These are phyloP conservation scores for Pseudomassariella vexata DNA, from an alignment of 2,329 filamentous ascomycete genomes.

Conservation along the genomic window DNA sequence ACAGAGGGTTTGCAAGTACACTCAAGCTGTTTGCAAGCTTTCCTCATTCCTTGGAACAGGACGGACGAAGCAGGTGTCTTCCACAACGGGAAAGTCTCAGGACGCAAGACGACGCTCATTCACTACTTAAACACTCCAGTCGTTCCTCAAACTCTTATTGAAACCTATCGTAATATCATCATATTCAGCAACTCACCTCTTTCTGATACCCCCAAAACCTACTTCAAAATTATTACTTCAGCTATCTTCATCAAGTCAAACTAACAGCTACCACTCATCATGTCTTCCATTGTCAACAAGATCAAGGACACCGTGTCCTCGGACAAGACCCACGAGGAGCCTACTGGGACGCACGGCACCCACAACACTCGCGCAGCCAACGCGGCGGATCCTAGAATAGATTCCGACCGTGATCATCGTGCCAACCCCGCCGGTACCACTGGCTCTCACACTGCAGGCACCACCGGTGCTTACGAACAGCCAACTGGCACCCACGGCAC, in stretches of 20 bases:
- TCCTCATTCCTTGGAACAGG: no score
- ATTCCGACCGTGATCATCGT: slow-evolving; percentile 26
- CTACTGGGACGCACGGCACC: slow-evolving; percentile 25
- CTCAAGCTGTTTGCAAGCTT: no score
- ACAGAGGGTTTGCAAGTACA: no score
- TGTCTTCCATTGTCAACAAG: slow-evolving; percentile 55
- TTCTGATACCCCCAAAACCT: no score
- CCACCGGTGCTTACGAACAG: slow-evolving; percentile 3
- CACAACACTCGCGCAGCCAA: slow-evolving; percentile 6
- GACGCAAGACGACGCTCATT: no score
- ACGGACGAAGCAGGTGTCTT: no score
- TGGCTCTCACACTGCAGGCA: slow-evolving; percentile 12
- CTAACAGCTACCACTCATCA: slow-evolving; percentile 34
- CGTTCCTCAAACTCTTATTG: no score
- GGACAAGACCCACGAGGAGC: slow-evolving; percentile 28
- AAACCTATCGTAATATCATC: no score
- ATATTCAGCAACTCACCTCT: no score
- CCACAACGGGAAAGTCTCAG: no score
- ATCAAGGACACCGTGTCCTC: slow-evolving; percentile 49
- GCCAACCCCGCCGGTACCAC: slow-evolving; percentile 18
- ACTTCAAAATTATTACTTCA: neutral
- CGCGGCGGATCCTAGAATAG: slow-evolving; percentile 23
- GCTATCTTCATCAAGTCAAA: neutral
- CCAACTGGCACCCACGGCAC: slow-evolving; percentile 23
- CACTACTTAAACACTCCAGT: no score